Percentiles rank a stretch among this genome's conserved stretches.
Conservation (phyloP, 768 basidiomycete genomes). For the Rhodocollybia butyracea region DNA sequence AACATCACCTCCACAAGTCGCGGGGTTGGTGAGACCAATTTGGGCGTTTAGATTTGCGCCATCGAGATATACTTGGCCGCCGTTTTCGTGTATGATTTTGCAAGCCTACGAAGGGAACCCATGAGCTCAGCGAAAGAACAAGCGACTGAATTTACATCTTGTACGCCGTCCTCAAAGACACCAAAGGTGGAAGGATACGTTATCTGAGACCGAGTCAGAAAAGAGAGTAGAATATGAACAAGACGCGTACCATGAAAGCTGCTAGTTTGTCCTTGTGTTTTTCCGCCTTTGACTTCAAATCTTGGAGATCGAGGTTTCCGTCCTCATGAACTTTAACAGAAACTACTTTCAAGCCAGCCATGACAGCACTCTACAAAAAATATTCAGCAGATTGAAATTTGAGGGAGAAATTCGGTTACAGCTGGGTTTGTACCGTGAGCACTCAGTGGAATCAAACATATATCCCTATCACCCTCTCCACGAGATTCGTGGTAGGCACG, state of each 20-base stretch:
- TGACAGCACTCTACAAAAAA: slow-evolving; percentile 76
- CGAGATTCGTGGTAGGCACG: slow-evolving; percentile 91
- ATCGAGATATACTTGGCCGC: slow-evolving; percentile 97
- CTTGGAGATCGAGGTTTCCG: slow-evolving; percentile 86
- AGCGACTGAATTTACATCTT: slow-evolving; percentile 44
- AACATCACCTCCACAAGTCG: slow-evolving; percentile 95
- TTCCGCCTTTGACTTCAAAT: slow-evolving; percentile 84
- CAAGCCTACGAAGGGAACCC: slow-evolving; percentile 56
- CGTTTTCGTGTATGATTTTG: slow-evolving; percentile 89
- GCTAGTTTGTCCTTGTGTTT: slow-evolving; percentile 90
- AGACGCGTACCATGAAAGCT: slow-evolving; percentile 79
- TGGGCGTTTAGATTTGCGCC: slow-evolving; percentile 96
- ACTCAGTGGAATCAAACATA: slow-evolving; percentile 92
- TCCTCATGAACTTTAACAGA: slow-evolving; percentile 86
- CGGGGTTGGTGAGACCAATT: slow-evolving; percentile 89
- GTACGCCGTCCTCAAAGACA: slow-evolving; percentile 91
- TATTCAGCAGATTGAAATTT: not conserved
- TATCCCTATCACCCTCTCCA: slow-evolving; percentile 79
- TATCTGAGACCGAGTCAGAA: slow-evolving; percentile 47
- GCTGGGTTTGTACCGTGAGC: slow-evolving; percentile 99
- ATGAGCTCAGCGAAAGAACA: not conserved
- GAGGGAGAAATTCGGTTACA: slow-evolving; percentile 40
- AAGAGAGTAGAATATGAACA: not conserved
- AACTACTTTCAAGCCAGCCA: slow-evolving; percentile 97
- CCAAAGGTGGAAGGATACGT: slow-evolving; percentile 98